phyloP scores from a whole-genome alignment of 176 grass and related monocot species.

The Rhynchospora pubera region DNA sequence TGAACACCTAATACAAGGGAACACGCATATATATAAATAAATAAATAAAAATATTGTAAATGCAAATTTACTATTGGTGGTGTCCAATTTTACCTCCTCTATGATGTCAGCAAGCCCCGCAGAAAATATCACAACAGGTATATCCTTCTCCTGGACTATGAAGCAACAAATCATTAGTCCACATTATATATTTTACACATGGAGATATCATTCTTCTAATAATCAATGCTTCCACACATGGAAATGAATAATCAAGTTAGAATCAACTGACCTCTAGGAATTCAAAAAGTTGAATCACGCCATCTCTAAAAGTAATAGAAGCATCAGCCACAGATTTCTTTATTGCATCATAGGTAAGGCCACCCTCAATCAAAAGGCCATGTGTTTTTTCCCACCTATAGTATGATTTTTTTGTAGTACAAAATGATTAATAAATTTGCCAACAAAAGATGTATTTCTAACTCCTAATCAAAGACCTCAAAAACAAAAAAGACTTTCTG shows the following conservation, averaged over 20 bases:
- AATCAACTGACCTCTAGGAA: constrained; percentile 60
- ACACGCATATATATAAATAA: background rate
- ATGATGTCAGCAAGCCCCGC: constrained; percentile 96
- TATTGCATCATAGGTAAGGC: constrained; percentile 73
- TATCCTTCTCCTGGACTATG: constrained; percentile 60
- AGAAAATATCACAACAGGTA: constrained; percentile 87
- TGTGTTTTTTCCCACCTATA: constrained; percentile 91
- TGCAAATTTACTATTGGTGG: background rate
- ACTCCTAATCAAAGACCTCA: constrained; percentile 11
- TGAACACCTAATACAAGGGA: constrained; percentile 54
- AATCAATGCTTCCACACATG: background rate
- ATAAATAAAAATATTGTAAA: constrained; percentile 5
- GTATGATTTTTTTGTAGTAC: constrained; percentile 3
- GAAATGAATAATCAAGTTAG: constrained; percentile 7
- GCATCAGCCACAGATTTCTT: constrained; percentile 72
- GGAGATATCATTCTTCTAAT: background rate
- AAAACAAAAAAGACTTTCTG: background rate
- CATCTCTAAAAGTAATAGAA: constrained; percentile 83
- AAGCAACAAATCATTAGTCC: background rate
- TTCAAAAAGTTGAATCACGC: constrained; percentile 76
- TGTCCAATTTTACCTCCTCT: constrained; percentile 56
- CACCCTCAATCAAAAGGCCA: constrained; percentile 80
- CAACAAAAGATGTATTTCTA: background rate
- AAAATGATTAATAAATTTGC: background rate
- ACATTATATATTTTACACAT: background rate